Conservation (phyloP, 495 filamentous ascomycete species). For the Pyrenopolyporus hunteri region DNA sequence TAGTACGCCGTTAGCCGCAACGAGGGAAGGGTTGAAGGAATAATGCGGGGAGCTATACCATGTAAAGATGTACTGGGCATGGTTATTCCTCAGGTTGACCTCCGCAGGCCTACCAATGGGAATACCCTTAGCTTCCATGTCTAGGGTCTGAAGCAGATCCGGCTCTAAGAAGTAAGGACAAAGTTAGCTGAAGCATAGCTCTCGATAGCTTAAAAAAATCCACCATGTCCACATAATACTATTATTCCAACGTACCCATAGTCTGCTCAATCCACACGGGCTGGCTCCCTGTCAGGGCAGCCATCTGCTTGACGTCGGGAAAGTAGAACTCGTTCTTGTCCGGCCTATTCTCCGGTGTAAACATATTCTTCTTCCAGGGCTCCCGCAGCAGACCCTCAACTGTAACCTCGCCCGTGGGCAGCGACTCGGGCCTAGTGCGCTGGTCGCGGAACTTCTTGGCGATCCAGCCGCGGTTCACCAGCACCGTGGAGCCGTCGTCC, state of each 20-base stretch:
- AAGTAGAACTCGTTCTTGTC: slow-evolving; percentile 89
- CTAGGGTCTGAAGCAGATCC: slow-evolving; percentile 73
- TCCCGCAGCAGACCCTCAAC: slow-evolving; percentile 85
- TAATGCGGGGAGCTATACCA: slow-evolving; percentile 65
- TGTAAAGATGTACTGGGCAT: slow-evolving; percentile 97
- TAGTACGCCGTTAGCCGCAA: slow-evolving; percentile 12
- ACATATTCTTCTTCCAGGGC: slow-evolving; percentile 97
- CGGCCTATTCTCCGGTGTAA: slow-evolving; percentile 88
- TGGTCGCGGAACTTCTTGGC: slow-evolving; percentile 70
- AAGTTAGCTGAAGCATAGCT: slow-evolving; percentile 13
- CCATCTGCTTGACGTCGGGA: slow-evolving; percentile 93
- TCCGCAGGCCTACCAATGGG: slow-evolving; percentile 90
- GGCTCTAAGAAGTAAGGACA: slow-evolving; percentile 60
- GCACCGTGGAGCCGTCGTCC: slow-evolving; percentile 61
- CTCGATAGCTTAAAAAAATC: slow-evolving; percentile 2
- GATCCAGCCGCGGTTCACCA: slow-evolving; percentile 93
- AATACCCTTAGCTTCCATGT: slow-evolving; percentile 78
- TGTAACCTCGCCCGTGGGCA: slow-evolving; percentile 70
- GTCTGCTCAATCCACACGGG: slow-evolving; percentile 96
- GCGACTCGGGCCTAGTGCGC: slow-evolving; percentile 60
- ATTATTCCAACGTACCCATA: slow-evolving; percentile 66
- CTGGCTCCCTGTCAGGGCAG: slow-evolving; percentile 79
- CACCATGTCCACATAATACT: background rate
- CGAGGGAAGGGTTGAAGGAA: slow-evolving; percentile 8
- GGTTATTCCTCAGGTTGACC: slow-evolving; percentile 94